Evolutionary conservation across 345 rosid genomes (phyloP).

Genomic region (Dovyalis caffra): DNA sequence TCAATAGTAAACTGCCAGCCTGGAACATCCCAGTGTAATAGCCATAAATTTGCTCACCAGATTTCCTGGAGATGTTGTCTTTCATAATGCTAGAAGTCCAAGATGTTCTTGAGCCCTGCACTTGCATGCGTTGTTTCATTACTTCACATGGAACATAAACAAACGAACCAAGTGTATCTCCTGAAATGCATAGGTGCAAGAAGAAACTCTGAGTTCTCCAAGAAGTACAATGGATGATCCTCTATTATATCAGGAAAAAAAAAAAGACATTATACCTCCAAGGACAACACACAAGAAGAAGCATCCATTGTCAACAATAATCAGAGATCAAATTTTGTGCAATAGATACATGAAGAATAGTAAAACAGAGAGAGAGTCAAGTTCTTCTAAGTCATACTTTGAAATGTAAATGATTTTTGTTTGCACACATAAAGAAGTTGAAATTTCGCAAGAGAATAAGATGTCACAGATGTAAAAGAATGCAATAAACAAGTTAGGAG

Average conservation of each 20-base stretch:
- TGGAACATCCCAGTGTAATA: constrained; percentile 86
- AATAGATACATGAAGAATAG: neutral
- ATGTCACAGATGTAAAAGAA: neutral
- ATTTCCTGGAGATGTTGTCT: constrained; percentile 36
- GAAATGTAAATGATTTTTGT: neutral
- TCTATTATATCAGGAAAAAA: too few species aligned
- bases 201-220: constrained; percentile 28
- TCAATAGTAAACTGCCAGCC: constrained; percentile 82
- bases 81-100: constrained; percentile 59
- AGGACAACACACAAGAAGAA: too few species aligned
- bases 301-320: too few species aligned
- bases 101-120: constrained; percentile 79
- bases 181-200: constrained; percentile 45
- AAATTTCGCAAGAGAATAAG: neutral
- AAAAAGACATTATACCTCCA: too few species aligned
- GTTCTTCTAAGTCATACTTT: neutral
- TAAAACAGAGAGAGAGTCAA: too few species aligned
- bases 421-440: neutral
- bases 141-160: constrained; percentile 96
- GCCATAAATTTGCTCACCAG: constrained; percentile 60
- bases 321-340: neutral
- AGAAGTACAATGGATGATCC: too few species aligned
- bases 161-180: constrained; percentile 92
- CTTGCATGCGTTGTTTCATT: constrained; percentile 96
- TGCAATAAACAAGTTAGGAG: neutral